Evolutionary conservation across 2,329 filamentous ascomycete species (phyloP).

Genomic region (Pseudopithomyces chartarum): DNA sequence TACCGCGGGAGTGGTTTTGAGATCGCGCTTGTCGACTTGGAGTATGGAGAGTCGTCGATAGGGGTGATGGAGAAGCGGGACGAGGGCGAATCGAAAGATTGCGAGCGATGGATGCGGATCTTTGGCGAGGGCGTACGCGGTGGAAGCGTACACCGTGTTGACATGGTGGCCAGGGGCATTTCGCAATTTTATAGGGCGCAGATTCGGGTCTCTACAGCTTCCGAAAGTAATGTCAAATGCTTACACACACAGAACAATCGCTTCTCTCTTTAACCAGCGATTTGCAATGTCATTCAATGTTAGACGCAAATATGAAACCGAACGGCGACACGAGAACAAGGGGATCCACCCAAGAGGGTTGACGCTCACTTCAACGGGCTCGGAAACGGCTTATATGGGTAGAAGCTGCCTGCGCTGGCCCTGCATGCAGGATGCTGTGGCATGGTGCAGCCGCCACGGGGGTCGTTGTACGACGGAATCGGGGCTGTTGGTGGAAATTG

Average conservation of each 20-base stretch:
- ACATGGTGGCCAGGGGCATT: slow-evolving; percentile 9
- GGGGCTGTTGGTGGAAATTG: slow-evolving; percentile 14
- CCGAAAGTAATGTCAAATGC: neutral
- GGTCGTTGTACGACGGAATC: slow-evolving; percentile 9
- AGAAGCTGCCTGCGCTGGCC: slow-evolving; percentile 32
- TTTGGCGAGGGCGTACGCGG: slow-evolving; percentile 43
- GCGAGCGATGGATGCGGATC: slow-evolving; percentile 41
- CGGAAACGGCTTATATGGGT: slow-evolving; percentile 18
- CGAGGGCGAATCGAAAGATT: slow-evolving; percentile 42
- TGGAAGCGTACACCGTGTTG: slow-evolving; percentile 18
- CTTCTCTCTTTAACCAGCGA: neutral
- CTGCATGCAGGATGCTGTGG: slow-evolving; percentile 23
- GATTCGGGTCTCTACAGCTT: neutral
- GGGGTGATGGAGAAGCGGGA: slow-evolving; percentile 35
- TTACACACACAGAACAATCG: neutral
- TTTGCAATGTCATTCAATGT: slow-evolving; percentile 2
- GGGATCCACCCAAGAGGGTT: slow-evolving; percentile 12
- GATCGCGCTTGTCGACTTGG: slow-evolving; percentile 41
- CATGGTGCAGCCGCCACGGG: slow-evolving; percentile 5
- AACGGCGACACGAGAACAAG: neutral
- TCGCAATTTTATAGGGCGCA: neutral
- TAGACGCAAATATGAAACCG: slow-evolving; percentile 2
- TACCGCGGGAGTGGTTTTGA: slow-evolving; percentile 22
- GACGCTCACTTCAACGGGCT: neutral
- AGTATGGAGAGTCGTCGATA: slow-evolving; percentile 40